Evolutionary conservation across 164 flowering plant species (phyloP), one percentile per base, ranked within the genome.

Genomic region (Sextonia rubra): DNA sequence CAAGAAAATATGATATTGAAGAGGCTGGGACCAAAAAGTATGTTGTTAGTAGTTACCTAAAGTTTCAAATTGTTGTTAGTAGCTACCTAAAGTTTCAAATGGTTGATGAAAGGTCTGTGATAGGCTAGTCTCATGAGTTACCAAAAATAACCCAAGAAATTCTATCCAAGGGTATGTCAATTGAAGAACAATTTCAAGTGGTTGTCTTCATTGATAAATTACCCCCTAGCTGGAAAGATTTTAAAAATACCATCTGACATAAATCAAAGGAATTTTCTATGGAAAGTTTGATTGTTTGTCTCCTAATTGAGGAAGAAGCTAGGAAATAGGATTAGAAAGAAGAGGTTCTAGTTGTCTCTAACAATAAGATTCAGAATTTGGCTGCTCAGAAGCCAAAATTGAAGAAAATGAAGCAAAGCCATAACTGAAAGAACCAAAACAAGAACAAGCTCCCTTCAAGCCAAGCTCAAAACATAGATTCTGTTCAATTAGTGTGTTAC

Each of bases 21-120:
- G 77, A 78, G 17, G 77, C 72, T 11, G 37, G 69, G 0, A 4
- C 70, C 0, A 74, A 78, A 32, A 74, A 78, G 22, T 78, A 70
- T 64, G 69, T 8, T n/a, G 68, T 49, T 15, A 74, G 75, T 32
- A 55, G 63, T 1, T 71, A 52, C 20, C 27, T 78, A n/a, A n/a
- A n/a, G n/a, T n/a, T n/a, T n/a, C n/a, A n/a, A n/a, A n/a, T n/a
- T n/a, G n/a, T n/a, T n/a, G n/a, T n/a, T n/a, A n/a, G n/a, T n/a
- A n/a, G n/a, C n/a, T n/a, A n/a, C n/a, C n/a, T n/a, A 3, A 29
- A 49, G 3, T 74, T 1, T 22, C 66, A 78, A 62, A 74, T 71
- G 72, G 30, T 32, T 12, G 77, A 74, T 14, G 37, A 71, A 0
- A 74, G 71, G 55, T 44, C 69, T 4, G 67, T 74, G 18, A 62